Base-by-base conservation (phyloP, 1,139 yeast species). In the Saccharomyces hybrid region DNA sequence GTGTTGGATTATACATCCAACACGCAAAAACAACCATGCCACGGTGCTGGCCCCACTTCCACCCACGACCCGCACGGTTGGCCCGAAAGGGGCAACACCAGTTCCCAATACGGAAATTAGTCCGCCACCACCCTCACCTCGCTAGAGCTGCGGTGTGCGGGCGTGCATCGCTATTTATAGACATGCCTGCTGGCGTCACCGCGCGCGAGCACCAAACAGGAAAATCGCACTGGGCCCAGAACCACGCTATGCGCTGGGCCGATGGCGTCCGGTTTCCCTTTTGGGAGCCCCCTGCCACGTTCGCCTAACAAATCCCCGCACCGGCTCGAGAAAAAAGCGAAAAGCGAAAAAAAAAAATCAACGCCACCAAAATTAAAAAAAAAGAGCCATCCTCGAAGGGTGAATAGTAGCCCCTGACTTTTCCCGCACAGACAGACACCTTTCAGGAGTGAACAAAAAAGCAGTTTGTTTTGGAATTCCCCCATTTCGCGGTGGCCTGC, bases 351-450 rank as follows among this genome's bases (percentile, higher is more conserved):
- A 29, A 1, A 29, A 29, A 29, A 29, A 29, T 29, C 4, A 2
- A 29, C 32, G 32, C 32, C 32, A 29, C 32, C 32, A 29, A 29
- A 29, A 29, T 1, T 29, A 29, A 29, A 29, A 1, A 29, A 29
- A 29, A 1, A 29, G 32, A 29, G 32, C 32, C 32, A 29, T 29
- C 32, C 32, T 29, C 98, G 29, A 96, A 96, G 0, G 98, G 98
- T 7, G 96, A 87, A 72, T 93, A 98, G 55, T 91, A 96, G 68
- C 89, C 99, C 99, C 70, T 91, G 93, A 63, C 93, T 77, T 71
- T 93, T 99, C 16, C 98, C 93, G 52, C 95, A 99, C 72, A 93
- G 93, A 72, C 95, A 95, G 57, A 93, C 93, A 71, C 93, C 99
- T 70, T 95, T 99, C 60, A 91, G 77, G 0, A 99, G 99, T 4